A percentile compares a stretch with the other conserved stretches of the same genome.
phyloP scores from a whole-genome alignment of 164 flowering plant species.

The Vitis vinifera region DNA sequence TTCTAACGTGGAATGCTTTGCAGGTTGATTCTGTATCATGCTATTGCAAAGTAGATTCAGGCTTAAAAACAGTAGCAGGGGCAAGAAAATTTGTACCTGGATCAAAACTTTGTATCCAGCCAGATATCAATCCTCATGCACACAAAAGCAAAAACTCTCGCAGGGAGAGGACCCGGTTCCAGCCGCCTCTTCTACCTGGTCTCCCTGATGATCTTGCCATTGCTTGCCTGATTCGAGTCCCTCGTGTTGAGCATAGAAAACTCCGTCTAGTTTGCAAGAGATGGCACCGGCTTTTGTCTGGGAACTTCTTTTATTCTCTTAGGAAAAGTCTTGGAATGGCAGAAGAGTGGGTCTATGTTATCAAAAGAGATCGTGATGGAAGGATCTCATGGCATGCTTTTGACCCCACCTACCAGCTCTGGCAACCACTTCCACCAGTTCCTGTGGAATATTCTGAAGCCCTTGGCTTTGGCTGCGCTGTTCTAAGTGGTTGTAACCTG shows the following conservation, averaged over 20 bases:
- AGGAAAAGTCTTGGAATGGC: conserved; percentile 85
- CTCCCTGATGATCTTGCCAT: conserved; percentile 98
- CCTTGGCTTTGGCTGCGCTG: conserved; percentile 93
- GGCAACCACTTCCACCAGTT: conserved; percentile 97
- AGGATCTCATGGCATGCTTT: conserved; percentile 94
- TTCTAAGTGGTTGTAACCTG: conserved; percentile 85
- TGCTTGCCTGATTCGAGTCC: conserved; percentile 90
- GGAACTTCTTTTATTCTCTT: conserved; percentile 82
- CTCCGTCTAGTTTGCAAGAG: conserved; percentile 92
- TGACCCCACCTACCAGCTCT: conserved; percentile 81
- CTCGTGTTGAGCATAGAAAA: conserved; percentile 86
- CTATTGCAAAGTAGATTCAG: conserved; percentile 82
- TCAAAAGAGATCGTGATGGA: conserved; percentile 93
- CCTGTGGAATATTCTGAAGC: conserved; percentile 84
- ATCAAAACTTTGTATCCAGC: conserved; percentile 80
- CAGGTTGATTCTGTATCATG: conserved; percentile 93
- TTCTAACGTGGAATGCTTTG: conserved; percentile 20
- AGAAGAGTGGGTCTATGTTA: conserved; percentile 96
- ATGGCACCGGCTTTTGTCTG: conserved; percentile 81
- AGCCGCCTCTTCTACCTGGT: conserved; percentile 90
- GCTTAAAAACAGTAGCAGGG: conserved; percentile 85
- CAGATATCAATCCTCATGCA: conserved; percentile 81
- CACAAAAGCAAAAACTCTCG: conserved; percentile 67
- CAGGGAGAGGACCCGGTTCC: conserved; percentile 65
- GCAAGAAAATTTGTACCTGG: conserved; percentile 90